Evolutionary conservation across 2,329 filamentous ascomycete genomes (phyloP), one percentile per base, ranked within the genome.

Genomic region (Penicillium rolfsii): DNA sequence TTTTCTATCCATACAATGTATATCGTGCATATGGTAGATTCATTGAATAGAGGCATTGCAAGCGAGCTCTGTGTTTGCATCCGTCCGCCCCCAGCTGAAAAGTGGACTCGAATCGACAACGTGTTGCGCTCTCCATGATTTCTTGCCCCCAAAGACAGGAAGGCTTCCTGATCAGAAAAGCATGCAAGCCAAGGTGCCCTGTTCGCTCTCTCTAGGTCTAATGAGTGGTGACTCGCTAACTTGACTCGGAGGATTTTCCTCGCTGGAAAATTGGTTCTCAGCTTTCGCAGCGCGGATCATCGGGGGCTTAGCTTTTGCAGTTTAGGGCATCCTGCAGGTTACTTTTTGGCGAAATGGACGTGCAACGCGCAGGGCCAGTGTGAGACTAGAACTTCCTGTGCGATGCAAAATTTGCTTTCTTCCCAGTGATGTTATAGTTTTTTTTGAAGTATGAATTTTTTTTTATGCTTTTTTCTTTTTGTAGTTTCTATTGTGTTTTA

Each of bases 271-370:
- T 57, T 49, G 55, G 68, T 66, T 64, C 64, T 59, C 68, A 64
- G 68, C 60, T 69, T 66, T 64, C 64, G 61, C 68, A 64, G 68
- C 60, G 63, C 70, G 69, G 71, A 72, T 70, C 69, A 64, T 64
- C 60, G 72, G 71, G 72, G 72, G 72, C 71, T 73, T 72, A 73
- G 71, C 68, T 64, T 62, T 66, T 71, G 64, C 64, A 66, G 67
- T 69, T 71, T 68, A 58, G 60, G 61, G 68, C 62, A 70, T 62
- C 63, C 53, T 69, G 69, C 64, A 70, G 61, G 55, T 61, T 41
- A 52, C 62, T 64, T 60, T 58, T 60, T 58, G 62, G 56, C 57
- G 60, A 61, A 64, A 69, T 67, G 67, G 63, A 68, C 56, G 64
- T 67, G 67, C 69, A 70, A 70, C 67, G 61, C 52, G 57, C 55